Evolutionary conservation across 805 yeast genomes (phyloP).

Genomic region (Candida stauntonica): DNA sequence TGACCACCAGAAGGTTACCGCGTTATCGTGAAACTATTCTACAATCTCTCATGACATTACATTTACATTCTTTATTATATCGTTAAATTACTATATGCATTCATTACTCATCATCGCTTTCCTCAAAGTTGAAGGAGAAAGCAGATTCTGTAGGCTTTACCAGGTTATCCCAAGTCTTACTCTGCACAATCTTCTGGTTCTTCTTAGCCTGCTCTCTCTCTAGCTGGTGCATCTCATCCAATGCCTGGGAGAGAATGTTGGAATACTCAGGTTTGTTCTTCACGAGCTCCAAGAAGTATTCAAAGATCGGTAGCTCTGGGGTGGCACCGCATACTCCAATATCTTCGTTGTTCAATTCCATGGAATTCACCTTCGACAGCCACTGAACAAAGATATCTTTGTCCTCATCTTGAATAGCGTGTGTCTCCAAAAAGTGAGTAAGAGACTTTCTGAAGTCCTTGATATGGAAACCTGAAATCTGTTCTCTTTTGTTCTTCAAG

Average conservation of each 20-base stretch:
- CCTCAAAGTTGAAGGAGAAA: slow-evolving; percentile 25
- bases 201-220: slow-evolving; percentile 29
- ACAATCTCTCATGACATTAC: background rate
- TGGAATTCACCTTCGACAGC: slow-evolving; percentile 26
- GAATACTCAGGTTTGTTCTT: slow-evolving; percentile 33
- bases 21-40: background rate
- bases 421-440: slow-evolving; percentile 27
- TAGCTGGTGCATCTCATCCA: slow-evolving; percentile 30
- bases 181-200: slow-evolving; percentile 32
- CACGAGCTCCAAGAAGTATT: slow-evolving; percentile 52
- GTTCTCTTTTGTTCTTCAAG: slow-evolving; percentile 60
- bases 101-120: slow-evolving; percentile 19
- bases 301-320: slow-evolving; percentile 55
- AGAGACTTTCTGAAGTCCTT: slow-evolving; percentile 41
- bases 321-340: slow-evolving; percentile 48
- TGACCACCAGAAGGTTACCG: slow-evolving; percentile 10
- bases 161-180: slow-evolving; percentile 52
- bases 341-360: slow-evolving; percentile 46
- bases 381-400: slow-evolving; percentile 27
- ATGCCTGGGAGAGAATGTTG: slow-evolving; percentile 32
- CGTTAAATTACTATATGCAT: background rate
- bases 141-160: slow-evolving; percentile 10
- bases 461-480: slow-evolving; percentile 76
- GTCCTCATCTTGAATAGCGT: slow-evolving; percentile 13
- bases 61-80: background rate